Percentiles rank a stretch among this genome's conserved stretches.
Conservation (phyloP, 2,329 filamentous ascomycete species). For the Teratosphaeria destructans region DNA sequence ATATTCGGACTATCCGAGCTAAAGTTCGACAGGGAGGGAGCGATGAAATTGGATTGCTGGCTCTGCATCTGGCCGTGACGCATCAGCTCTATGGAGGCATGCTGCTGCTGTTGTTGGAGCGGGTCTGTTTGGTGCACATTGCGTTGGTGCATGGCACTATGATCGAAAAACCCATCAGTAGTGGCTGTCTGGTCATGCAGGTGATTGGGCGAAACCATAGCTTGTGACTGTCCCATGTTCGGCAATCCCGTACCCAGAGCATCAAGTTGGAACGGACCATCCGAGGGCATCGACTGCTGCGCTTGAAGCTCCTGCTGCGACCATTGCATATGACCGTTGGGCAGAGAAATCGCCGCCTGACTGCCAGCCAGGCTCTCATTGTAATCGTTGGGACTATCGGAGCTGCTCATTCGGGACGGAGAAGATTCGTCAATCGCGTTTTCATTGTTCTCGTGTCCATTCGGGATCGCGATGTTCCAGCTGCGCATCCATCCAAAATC, state of each 20-base stretch:
- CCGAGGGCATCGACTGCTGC: conserved; percentile 48
- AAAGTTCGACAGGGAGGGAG: conserved; percentile 49
- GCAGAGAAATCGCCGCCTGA: conserved; percentile 12
- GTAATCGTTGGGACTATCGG: conserved; percentile 80
- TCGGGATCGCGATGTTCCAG: conserved; percentile 63
- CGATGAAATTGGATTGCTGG: conserved; percentile 44
- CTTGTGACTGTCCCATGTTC: conserved; percentile 59
- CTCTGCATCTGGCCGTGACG: conserved; percentile 32
- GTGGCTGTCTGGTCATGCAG: conserved; percentile 54
- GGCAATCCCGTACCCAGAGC: conserved; percentile 64
- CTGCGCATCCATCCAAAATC: conserved; percentile 81
- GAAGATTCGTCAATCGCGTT: conserved; percentile 85
- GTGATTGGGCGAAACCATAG: conserved; percentile 68
- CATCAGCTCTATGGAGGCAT: conserved; percentile 9
- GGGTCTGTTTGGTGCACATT: conserved; percentile 4
- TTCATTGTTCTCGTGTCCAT: conserved; percentile 52
- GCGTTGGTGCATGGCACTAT: conserved; percentile 45
- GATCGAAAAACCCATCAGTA: conserved; percentile 62
- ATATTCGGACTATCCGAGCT: conserved; percentile 55
- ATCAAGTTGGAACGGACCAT: conserved; percentile 65
- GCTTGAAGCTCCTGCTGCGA: conserved; percentile 62
- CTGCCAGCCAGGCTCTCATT: conserved; percentile 85
- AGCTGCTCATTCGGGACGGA: conserved; percentile 92
- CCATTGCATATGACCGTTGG: conserved; percentile 32
- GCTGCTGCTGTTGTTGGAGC: conserved; percentile 10